phyloP scores from a whole-genome alignment of 106 monocot species.

The Platanthera guangdongensis region DNA sequence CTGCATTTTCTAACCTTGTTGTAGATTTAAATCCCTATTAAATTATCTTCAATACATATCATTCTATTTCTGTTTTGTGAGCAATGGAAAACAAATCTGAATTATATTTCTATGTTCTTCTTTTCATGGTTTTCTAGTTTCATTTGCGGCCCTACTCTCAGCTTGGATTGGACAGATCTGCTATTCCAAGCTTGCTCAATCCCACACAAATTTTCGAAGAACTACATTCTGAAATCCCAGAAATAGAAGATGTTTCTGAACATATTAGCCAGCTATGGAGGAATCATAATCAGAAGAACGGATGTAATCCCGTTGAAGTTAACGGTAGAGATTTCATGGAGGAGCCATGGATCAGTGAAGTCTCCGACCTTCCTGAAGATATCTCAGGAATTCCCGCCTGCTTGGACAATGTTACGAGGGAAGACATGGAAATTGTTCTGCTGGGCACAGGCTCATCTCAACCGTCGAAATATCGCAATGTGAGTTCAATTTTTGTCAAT shows the following conservation, averaged over 20 bases:
- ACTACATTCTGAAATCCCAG: slow-evolving; percentile 80
- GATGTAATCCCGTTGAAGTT: neutral
- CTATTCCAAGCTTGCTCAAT: slow-evolving; percentile 40
- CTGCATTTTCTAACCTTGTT: neutral
- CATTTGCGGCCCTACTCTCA: slow-evolving; percentile 78
- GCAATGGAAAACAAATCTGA: neutral
- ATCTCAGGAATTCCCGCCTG: slow-evolving; percentile 42
- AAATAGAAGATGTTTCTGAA: slow-evolving; percentile 59
- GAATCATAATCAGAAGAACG: slow-evolving; percentile 17
- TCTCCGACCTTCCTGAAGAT: slow-evolving; percentile 9
- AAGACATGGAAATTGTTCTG: slow-evolving; percentile 92
- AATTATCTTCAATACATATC: neutral
- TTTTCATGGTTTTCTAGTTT: slow-evolving; percentile 45
- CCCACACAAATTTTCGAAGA: slow-evolving; percentile 46
- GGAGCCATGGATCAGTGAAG: slow-evolving; percentile 71
- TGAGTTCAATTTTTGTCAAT: slow-evolving; percentile 86
- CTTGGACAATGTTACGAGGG: slow-evolving; percentile 73
- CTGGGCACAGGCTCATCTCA: slow-evolving; percentile 95
- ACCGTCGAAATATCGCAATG: slow-evolving; percentile 95
- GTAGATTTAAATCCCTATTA: neutral
- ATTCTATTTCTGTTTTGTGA: neutral
- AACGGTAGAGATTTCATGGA: slow-evolving; percentile 31
- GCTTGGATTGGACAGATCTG: slow-evolving; percentile 68
- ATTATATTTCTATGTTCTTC: neutral
- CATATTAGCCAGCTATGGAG: slow-evolving; percentile 45